phyloP scores from a whole-genome alignment of 2,329 filamentous ascomycete genomes.

The Arthrinium puccinioides region DNA sequence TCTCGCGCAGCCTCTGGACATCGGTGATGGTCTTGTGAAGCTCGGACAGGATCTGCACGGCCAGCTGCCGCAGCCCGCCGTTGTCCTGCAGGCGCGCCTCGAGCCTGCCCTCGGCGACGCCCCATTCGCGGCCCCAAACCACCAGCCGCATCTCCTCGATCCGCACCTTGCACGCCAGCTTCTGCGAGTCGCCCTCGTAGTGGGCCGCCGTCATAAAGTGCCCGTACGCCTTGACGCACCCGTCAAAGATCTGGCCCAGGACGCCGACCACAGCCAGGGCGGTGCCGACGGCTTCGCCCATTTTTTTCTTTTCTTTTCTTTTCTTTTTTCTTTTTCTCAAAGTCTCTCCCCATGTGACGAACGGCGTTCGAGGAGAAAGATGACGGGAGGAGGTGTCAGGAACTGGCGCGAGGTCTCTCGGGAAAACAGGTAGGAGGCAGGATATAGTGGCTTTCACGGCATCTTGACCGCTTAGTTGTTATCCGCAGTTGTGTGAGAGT shows the following conservation, averaged over 20 bases:
- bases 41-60: conserved; percentile 33
- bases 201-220: conserved; percentile 35
- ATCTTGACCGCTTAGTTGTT: too few species aligned
- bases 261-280: conserved; percentile 35
- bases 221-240: conserved; percentile 37
- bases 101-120: conserved; percentile 35
- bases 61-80: conserved; percentile 26
- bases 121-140: conserved; percentile 41
- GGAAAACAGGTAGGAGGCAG: too few species aligned
- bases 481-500: too few species aligned
- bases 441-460: too few species aligned
- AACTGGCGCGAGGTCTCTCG: too few species aligned
- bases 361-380: too few species aligned
- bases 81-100: conserved; percentile 32
- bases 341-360: neutral
- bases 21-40: conserved; percentile 37
- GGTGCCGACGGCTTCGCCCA: conserved; percentile 33
- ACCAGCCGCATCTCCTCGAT: conserved; percentile 42
- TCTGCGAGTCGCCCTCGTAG: conserved; percentile 34
- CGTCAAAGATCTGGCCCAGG: conserved; percentile 38
- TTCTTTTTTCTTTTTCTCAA: neutral
- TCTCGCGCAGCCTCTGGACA: conserved; percentile 31
- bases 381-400: neutral
- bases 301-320: conserved; percentile 2
- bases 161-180: conserved; percentile 38